phyloP scores from a whole-genome alignment of 202 grass and related monocot genomes.

The Carex arenaria region DNA sequence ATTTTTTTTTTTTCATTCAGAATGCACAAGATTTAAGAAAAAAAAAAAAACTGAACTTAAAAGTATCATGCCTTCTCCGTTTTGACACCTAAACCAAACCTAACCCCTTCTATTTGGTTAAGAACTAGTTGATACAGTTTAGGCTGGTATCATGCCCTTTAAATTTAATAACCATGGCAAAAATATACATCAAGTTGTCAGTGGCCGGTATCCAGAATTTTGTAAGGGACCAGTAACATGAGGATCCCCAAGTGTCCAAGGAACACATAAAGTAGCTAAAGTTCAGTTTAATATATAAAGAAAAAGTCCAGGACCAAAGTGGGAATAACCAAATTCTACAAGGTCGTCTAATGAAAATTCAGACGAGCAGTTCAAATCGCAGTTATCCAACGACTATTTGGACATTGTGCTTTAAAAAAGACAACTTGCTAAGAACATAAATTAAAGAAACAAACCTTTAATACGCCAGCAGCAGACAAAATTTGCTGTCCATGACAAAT shows the following conservation, averaged over 20 bases:
- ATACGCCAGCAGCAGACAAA: slow-evolving; percentile 77
- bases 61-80: neutral
- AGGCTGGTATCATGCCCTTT: neutral
- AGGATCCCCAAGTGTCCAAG: neutral
- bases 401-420: neutral
- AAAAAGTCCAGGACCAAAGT: neutral
- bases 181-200: neutral
- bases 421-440: neutral
- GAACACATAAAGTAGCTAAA: neutral
- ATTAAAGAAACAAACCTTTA: slow-evolving; percentile 45
- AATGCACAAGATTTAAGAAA: neutral
- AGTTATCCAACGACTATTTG: neutral
- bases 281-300: neutral
- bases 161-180: neutral
- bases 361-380: neutral
- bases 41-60: neutral
- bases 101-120: neutral
- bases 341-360: neutral
- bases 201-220: neutral
- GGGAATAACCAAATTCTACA: neutral
- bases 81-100: neutral
- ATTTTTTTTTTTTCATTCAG: neutral
- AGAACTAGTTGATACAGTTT: neutral
- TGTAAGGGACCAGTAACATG: neutral
- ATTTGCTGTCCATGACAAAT: slow-evolving; percentile 96